phyloP scores from a whole-genome alignment of 805 yeast species.

The Torulaspora gathmanii region DNA sequence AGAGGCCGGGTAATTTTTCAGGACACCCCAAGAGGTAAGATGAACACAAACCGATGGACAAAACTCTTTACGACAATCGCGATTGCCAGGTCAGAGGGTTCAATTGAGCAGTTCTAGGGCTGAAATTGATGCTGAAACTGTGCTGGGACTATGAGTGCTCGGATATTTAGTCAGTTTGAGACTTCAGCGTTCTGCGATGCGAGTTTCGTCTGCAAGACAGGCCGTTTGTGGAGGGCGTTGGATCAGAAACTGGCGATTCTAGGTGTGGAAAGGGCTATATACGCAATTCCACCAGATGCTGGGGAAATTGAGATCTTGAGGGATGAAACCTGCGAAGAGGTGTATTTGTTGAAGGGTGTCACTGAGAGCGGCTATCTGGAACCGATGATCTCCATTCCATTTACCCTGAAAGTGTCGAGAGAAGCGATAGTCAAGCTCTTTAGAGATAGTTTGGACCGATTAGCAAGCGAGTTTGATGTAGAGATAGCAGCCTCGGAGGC shows the following conservation, averaged over 20 bases:
- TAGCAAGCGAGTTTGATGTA: constrained; percentile 19
- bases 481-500: constrained; percentile 18
- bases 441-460: constrained; percentile 4
- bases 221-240: constrained; percentile 14
- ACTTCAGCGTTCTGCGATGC: constrained; percentile 16
- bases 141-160: constrained; percentile 5
- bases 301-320: not conserved
- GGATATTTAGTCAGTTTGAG: constrained; percentile 10
- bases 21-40: not conserved
- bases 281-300: constrained; percentile 8
- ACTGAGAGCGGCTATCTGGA: constrained; percentile 12
- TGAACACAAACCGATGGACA: constrained; percentile 1
- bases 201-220: constrained; percentile 13
- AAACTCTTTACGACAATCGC: not conserved
- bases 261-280: constrained; percentile 7
- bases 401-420: not conserved
- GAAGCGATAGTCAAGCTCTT: not conserved
- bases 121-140: not conserved
- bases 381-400: constrained; percentile 6
- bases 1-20: not conserved
- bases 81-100: not conserved
- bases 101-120: not conserved
- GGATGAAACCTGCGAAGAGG: constrained; percentile 1
- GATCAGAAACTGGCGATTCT: constrained; percentile 4
- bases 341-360: constrained; percentile 8